These are phyloP conservation scores for Scutellaria barbata DNA, from an alignment of 257 asterid species.

Conservation along the genomic window DNA sequence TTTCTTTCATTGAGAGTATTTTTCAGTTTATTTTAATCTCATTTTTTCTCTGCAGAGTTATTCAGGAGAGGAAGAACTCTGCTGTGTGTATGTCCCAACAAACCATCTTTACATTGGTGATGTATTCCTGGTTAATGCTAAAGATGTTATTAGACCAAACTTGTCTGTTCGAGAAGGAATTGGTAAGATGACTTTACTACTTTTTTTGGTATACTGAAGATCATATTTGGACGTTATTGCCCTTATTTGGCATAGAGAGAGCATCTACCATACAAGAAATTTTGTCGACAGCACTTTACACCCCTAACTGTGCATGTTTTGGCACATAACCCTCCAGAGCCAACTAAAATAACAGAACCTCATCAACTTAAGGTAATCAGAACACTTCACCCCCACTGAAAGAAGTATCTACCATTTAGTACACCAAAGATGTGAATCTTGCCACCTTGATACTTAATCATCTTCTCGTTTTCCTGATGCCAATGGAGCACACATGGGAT, in stretches of 20 bases:
- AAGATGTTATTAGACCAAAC: conserved; percentile 69
- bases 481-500: no score
- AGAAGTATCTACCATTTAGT: no score
- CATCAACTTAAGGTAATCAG: no score
- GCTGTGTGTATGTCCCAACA: conserved; percentile 77
- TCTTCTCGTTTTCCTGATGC: no score
- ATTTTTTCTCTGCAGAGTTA: conserved; percentile 46
- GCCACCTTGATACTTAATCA: no score
- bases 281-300: no score
- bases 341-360: no score
- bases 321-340: no score
- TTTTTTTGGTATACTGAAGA: conserved; percentile 10
- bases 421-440: no score
- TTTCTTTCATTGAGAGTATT: conserved; percentile 7
- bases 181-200: conserved; percentile 48
- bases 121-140: conserved; percentile 63
- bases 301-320: no score
- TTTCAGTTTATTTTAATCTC: neutral
- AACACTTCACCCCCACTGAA: no score
- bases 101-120: conserved; percentile 79
- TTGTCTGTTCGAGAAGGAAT: conserved; percentile 74
- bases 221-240: neutral
- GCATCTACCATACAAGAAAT: neutral
- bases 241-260: neutral
- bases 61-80: conserved; percentile 65